Evolutionary conservation across 805 yeast species (phyloP), one percentile per base, ranked within the genome.

Genomic region (Citeromyces nyonsensis): DNA sequence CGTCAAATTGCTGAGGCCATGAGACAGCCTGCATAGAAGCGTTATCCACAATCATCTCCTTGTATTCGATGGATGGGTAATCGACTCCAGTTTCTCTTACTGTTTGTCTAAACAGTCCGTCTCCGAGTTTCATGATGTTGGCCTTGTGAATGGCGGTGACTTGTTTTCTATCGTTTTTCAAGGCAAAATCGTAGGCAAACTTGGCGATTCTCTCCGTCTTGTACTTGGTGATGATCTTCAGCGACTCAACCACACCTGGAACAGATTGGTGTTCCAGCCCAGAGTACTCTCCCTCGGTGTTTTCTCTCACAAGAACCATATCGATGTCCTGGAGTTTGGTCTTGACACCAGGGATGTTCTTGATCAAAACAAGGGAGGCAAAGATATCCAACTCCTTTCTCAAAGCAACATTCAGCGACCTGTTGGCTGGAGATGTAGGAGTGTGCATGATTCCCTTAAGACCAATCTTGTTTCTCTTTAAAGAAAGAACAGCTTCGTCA

Each of bases 401-500:
- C 59, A 91, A 69, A 25, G 99, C 88, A 68, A 91, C 69, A 71
- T 91, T 91, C 71, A 91, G 73, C 30, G 97, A 86, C 52, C 84
- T 84, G 68, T 91, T 97, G 54, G 98, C 98, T 64, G 88, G 88
- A 49, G 96, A 98, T 41, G 88, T 86, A 36, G 99, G 99, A 27
- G 99, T 91, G 35, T 96, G 97, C 51, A 91, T 66, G 22, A 97
- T 97, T 45, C 99, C 99, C 66, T 91, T 91, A 52, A 91, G 71
- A 35, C 97, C 99, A 40, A 91, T 88, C 62, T 77, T 69, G 68
- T 88, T 83, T 61, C 71, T 78, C 69, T 84, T 83, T 61, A 91
- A 86, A 30, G 93, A 81, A 47, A 81, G 85, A 40, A 91, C 83
- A 37, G 97, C 96, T 15, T 26, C 15, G n/a, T n/a, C n/a, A n/a